Evolutionary conservation across 495 filamentous ascomycete genomes (phyloP), one percentile per base, ranked within the genome.

Genomic region (Aspergillus nanangensis): DNA sequence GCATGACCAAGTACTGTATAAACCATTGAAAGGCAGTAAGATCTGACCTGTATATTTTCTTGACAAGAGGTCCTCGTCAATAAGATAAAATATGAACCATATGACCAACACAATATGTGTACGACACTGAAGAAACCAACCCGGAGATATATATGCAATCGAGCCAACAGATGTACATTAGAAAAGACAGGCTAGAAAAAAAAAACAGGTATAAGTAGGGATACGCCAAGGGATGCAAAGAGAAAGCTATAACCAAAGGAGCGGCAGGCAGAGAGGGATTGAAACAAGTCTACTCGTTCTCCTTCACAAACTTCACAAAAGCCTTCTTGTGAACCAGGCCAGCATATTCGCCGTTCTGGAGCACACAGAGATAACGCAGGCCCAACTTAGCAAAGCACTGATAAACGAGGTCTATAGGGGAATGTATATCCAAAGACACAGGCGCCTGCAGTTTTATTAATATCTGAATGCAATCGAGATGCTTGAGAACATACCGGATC

Each of bases 301-400:
- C 81, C 49, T 88, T 88, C 67, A 95, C 82, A 62, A 90, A 96
- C 66, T 90, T 94, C 41, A 95, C 92, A 71, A 98, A 98, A 17
- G 82, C 80, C 71, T 98, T 98, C 70, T 96, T 98, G 66, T 98
- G 93, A 19, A 95, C 88, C 71, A 98, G 75, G 44, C 93, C 93
- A 2, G 87, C 88, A 67, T 88, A 97, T 27, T 81, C 76, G 17
- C 93, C 93, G 57, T 95, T 81, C 31, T 72, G 77, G 19, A 95
- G 65, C 15, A 95, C 90, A 66, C 93, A 97, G 34, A 98, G 82
- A 64, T 96, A 97, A 45, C 93, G 75, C 48, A 98, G 62, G 1
- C 93, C 93, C 14, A 98, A 70, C 64, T 98, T 98, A 34, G 88
- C 88, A 67, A 97, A 98, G 55, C 89, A 95, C 60, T 98, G 92